Percentiles rank a stretch among this genome's conserved stretches.
Conservation (phyloP, 2,329 filamentous ascomycete genomes). For the Nothophaeocryptopus gaeumannii region DNA sequence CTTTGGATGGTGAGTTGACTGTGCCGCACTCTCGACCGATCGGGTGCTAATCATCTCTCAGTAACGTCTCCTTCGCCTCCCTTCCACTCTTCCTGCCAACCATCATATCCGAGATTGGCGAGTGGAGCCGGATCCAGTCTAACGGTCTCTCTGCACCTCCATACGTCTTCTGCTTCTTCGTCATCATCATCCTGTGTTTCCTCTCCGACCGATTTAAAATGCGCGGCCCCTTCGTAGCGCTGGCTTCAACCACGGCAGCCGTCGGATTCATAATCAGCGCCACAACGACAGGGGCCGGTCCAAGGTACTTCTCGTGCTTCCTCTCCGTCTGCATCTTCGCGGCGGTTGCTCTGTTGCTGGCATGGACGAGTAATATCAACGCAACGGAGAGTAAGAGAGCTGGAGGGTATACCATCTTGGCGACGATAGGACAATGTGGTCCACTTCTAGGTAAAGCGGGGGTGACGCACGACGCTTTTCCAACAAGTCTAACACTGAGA, state of each 20-base stretch:
- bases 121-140: constrained; percentile 36
- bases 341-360: constrained; percentile 35
- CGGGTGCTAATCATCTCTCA: not conserved
- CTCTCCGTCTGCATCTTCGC: constrained; percentile 42
- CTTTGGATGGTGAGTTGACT: constrained; percentile 20
- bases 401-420: constrained; percentile 38
- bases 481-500: not conserved
- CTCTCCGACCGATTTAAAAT: constrained; percentile 39
- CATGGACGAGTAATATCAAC: constrained; percentile 41
- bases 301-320: constrained; percentile 40
- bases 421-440: constrained; percentile 62
- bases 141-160: constrained; percentile 42
- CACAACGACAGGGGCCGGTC: constrained; percentile 33
- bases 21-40: not conserved
- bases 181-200: constrained; percentile 38
- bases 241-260: constrained; percentile 37
- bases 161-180: constrained; percentile 42
- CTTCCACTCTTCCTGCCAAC: constrained; percentile 51
- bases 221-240: constrained; percentile 41
- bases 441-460: constrained; percentile 55
- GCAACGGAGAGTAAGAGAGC: constrained; percentile 38
- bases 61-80: constrained; percentile 62
- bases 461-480: no score
- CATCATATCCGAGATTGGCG: constrained; percentile 67
- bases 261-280: constrained; percentile 44